Percentiles rank a stretch among this genome's conserved stretches.
These are phyloP conservation scores for Eleusine coracana DNA, from an alignment of 176 grass and related monocot genomes.

Conservation along the genomic window DNA sequence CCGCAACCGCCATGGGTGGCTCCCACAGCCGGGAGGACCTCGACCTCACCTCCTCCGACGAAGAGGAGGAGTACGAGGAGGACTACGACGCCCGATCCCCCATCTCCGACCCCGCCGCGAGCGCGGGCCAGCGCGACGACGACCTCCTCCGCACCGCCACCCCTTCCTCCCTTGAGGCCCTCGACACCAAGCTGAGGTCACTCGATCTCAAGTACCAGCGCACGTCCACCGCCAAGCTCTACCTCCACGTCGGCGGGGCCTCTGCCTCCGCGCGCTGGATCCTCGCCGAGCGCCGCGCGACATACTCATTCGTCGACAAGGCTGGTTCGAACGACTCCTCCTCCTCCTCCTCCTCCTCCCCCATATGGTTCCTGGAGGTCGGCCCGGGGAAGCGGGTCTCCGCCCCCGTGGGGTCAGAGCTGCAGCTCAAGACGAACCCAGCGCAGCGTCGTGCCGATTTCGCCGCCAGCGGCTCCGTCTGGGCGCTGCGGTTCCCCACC, in stretches of 20 bases:
- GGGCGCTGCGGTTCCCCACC: conserved; percentile 76
- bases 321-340: neutral
- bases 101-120: conserved; percentile 12
- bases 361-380: conserved; percentile 68
- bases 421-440: conserved; percentile 86
- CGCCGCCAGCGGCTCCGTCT: conserved; percentile 67
- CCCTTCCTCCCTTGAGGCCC: conserved; percentile 47
- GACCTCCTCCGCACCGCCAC: conserved; percentile 45
- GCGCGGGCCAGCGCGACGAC: conserved; percentile 27
- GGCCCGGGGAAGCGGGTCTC: conserved; percentile 59
- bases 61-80: conserved; percentile 51
- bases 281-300: conserved; percentile 56
- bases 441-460: conserved; percentile 75
- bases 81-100: conserved; percentile 43
- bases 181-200: conserved; percentile 72
- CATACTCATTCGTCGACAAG: conserved; percentile 64
- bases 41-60: conserved; percentile 66
- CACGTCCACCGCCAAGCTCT: conserved; percentile 58
- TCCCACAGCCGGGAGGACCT: conserved; percentile 89
- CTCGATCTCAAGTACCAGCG: conserved; percentile 72
- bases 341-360: conserved; percentile 1
- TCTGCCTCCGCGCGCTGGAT: conserved; percentile 73
- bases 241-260: conserved; percentile 81
- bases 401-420: conserved; percentile 50
- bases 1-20: conserved; percentile 60